Evolutionary conservation across 768 basidiomycete genomes (phyloP).

Genomic region (Rhodocollybia butyracea): DNA sequence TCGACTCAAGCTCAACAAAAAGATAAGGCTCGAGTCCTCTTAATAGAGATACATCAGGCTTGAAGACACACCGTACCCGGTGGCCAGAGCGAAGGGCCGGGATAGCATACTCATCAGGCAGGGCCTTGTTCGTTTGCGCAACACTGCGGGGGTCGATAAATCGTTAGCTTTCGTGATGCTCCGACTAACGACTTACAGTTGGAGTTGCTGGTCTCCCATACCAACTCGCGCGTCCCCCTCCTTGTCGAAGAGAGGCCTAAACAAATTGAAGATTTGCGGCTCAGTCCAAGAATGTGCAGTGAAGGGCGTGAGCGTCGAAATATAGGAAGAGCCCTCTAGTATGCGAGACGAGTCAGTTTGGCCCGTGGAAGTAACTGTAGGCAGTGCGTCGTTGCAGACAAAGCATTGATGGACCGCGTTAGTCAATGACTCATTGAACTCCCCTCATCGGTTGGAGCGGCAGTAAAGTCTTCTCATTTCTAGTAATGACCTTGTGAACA

Average conservation of each 20-base stretch:
- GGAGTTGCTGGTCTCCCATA: neutral
- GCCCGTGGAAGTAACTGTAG: neutral
- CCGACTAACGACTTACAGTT: too few relatives aligned
- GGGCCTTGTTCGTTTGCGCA: neutral
- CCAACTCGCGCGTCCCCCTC: neutral
- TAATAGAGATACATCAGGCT: neutral
- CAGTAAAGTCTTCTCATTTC: too few relatives aligned
- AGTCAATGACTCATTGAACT: too few relatives aligned
- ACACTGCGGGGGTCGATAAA: neutral
- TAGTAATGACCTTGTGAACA: too few relatives aligned
- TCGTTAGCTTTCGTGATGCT: neutral
- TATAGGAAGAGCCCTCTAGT: too few relatives aligned
- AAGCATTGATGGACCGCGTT: neutral
- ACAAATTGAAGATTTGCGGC: neutral
- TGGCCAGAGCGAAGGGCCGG: neutral
- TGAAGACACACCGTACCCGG: neutral
- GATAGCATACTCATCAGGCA: neutral
- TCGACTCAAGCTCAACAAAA: too few relatives aligned
- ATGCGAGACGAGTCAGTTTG: neutral
- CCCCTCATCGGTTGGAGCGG: too few relatives aligned
- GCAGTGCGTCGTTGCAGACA: neutral
- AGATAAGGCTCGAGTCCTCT: neutral
- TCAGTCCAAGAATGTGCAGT: neutral
- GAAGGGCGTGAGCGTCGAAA: neutral
- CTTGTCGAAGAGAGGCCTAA: neutral